Base-by-base conservation (phyloP, 441 rosid genomes). In the Jatropha podagrica region DNA sequence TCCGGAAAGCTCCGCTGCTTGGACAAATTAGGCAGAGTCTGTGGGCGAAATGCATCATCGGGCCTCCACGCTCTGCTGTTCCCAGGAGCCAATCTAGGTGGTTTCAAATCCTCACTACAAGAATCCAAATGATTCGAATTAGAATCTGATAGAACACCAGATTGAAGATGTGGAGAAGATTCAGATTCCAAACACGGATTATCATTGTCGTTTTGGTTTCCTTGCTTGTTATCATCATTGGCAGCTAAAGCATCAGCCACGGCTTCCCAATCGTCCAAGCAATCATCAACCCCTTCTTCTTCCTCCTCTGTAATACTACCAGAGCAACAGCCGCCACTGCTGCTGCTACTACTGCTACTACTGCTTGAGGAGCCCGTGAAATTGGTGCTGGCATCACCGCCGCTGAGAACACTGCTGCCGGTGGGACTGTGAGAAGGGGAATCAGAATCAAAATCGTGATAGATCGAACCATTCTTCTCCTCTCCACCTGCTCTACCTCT, bases 191-290 rank as follows among this genome's bases (percentile, higher is more conserved):
- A 32, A 79, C 80, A 82, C 4, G 81, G 77, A 75, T 77, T 76
- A 32, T 32, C 32, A 32, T 32, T 27, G 41, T 76, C 78, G 40
- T 81, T 78, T 74, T 42, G 55, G n/a, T 48, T 70, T 74, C 81
- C 86, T 13, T 77, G 80, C 71, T 82, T 82, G n/a, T 82, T 88
- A 72, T 78, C 85, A 17, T 88, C 94, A 77, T 81, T 79, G 2
- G 95, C 94, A 1, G 95, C 96, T 78, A 95, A 80, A 78, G 99
- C 98, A 84, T 95, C 99, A n/a, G 99, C 98, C 77, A 93, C 72
- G 62, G 97, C 91, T 79, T 95, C 99, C 99, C 99, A 95, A 74
- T 95, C 97, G 71, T 95, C 99, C 86, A 91, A 85, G 77, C 95
- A 89, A 38, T 80, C 88, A 64, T 88, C 95, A 49, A 85, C 92